Conservation (phyloP, 2,329 filamentous ascomycete species). For the Ceratocystis albifundus region DNA sequence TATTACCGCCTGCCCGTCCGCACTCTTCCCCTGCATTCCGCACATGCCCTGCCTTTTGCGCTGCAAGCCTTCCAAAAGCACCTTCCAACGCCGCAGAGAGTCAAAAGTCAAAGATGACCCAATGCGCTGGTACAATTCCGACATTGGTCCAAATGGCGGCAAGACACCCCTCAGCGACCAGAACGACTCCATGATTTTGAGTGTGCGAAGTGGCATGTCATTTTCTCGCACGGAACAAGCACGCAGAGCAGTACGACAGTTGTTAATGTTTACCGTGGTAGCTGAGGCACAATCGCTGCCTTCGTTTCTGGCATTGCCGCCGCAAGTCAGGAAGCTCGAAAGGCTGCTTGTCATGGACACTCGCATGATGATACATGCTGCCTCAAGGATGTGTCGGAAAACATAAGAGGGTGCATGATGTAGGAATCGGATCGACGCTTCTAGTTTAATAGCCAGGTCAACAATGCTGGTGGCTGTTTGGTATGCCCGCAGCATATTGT, state of each 20-base stretch:
- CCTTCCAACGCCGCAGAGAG: constrained; percentile 39
- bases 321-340: constrained; percentile 30
- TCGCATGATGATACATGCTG: constrained; percentile 35
- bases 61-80: constrained; percentile 33
- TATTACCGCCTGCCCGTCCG: background rate
- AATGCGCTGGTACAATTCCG: constrained; percentile 37
- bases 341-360: constrained; percentile 13
- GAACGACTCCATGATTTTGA: constrained; percentile 40
- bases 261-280: constrained; percentile 29
- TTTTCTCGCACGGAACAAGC: constrained; percentile 38
- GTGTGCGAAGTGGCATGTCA: constrained; percentile 38
- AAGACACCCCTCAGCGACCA: constrained; percentile 35
- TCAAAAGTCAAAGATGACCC: constrained; percentile 41
- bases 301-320: constrained; percentile 29
- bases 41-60: constrained; percentile 25
- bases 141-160: constrained; percentile 33
- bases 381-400: constrained; percentile 38
- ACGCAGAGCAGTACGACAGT: constrained; percentile 28
- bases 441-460: constrained; percentile 34
- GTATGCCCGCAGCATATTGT: constrained; percentile 38
- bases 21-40: background rate
- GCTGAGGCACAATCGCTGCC: constrained; percentile 27
- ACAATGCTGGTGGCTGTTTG: constrained; percentile 39
- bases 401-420: constrained; percentile 41
- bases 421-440: constrained; percentile 34